Conservation (phyloP, 768 basidiomycete genomes). For the Suillus fuscotomentosus region DNA sequence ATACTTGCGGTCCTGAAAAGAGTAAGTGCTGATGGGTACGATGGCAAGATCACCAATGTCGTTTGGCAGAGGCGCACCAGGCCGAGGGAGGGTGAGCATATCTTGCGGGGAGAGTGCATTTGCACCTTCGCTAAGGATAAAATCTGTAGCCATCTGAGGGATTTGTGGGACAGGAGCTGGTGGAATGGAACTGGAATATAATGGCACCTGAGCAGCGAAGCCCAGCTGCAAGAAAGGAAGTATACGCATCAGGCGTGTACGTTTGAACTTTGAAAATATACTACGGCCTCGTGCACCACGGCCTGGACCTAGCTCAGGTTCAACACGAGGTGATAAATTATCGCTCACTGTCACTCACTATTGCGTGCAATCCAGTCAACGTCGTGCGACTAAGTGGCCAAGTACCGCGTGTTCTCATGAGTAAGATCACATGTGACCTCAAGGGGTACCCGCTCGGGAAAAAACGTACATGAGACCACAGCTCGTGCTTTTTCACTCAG, state of each 20-base stretch:
- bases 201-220: conserved; percentile 2
- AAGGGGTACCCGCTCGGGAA: no score
- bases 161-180: background rate
- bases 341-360: no score
- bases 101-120: conserved; percentile 71
- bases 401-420: background rate
- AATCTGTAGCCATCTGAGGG: conserved; percentile 1
- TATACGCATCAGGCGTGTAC: background rate
- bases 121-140: background rate
- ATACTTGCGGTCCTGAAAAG: conserved; percentile 72
- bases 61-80: conserved; percentile 67
- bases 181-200: background rate
- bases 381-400: background rate
- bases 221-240: background rate
- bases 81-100: conserved; percentile 66
- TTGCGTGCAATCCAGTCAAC: background rate
- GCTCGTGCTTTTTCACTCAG: no score
- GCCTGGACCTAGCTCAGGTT: conserved; percentile 13
- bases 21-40: conserved; percentile 65
- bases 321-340: no score
- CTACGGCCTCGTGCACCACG: background rate
- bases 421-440: background rate
- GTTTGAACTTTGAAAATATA: background rate
- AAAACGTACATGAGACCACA: no score
- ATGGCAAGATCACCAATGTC: conserved; percentile 65